A percentile compares a stretch with the other conserved stretches of the same genome.
These are phyloP conservation scores for Eucalyptus fibrosa DNA, from an alignment of 345 rosid species.

Conservation along the genomic window DNA sequence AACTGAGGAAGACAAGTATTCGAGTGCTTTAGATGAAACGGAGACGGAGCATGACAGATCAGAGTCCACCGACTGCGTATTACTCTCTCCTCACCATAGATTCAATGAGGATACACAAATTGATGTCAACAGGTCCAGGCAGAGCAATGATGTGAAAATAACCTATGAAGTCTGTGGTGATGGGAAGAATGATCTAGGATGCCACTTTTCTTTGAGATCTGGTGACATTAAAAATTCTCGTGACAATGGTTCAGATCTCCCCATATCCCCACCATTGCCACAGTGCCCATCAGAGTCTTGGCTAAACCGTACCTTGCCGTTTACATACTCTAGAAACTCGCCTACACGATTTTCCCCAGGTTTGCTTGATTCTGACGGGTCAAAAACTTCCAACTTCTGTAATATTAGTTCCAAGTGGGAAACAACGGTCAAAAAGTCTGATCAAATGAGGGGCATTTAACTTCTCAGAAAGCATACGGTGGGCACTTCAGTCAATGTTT, in stretches of 20 bases:
- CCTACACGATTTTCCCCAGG: conserved; percentile 21
- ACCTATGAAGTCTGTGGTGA: not conserved
- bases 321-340: conserved; percentile 26
- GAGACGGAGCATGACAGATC: not conserved
- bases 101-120: not conserved
- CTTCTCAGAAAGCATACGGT: not conserved
- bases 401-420: conserved; percentile 44
- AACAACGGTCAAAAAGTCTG: conserved; percentile 47
- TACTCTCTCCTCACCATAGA: not conserved
- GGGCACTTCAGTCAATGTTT: not conserved
- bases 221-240: conserved; percentile 1
- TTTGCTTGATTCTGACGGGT: conserved; percentile 1
- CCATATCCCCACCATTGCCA: conserved; percentile 53
- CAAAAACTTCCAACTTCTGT: conserved; percentile 7
- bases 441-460: not conserved
- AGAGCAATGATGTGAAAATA: not conserved
- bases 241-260: conserved; percentile 12
- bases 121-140: not conserved
- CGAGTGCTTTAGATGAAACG: not conserved
- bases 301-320: conserved; percentile 67
- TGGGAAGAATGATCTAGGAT: conserved; percentile 14
- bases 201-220: not conserved
- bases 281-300: conserved; percentile 92
- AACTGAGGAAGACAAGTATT: not conserved
- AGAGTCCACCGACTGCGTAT: not conserved